Percentiles rank a stretch among this genome's conserved stretches.
phyloP scores from a whole-genome alignment of 208 protist genomes.

The Wallacemonas sp. region DNA sequence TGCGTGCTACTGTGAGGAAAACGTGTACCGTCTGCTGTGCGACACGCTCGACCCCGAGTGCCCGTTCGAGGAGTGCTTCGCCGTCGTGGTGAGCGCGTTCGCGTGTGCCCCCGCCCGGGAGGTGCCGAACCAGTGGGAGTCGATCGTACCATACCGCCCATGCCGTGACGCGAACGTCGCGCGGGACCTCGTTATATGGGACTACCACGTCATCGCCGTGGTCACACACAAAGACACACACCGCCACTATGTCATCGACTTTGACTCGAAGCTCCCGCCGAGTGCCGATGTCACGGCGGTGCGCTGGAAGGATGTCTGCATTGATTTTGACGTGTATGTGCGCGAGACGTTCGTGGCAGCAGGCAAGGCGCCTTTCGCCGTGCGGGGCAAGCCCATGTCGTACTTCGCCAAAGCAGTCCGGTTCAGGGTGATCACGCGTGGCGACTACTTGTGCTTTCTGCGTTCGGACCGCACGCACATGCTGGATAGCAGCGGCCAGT shows the following conservation, averaged over 20 bases:
- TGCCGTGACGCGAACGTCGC: constrained; percentile 11
- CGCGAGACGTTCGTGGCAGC: constrained; percentile 22
- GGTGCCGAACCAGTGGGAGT: constrained; percentile 26
- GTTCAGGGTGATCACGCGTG: constrained; percentile 27
- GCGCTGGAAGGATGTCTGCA: constrained; percentile 22
- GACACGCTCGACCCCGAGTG: constrained; percentile 3
- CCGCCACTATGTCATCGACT: constrained; percentile 36
- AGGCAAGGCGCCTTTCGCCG: not conserved
- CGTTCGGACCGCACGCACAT: constrained; percentile 46
- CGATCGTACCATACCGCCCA: constrained; percentile 33
- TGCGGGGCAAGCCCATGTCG: not conserved
- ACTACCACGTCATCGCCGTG: constrained; percentile 45
- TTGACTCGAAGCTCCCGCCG: constrained; percentile 25
- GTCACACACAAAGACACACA: not conserved
- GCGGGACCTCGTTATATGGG: constrained; percentile 32
- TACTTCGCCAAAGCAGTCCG: constrained; percentile 21
- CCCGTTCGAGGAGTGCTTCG: constrained; percentile 30
- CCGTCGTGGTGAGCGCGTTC: constrained; percentile 42
- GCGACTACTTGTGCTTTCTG: constrained; percentile 36
- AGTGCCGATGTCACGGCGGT: constrained; percentile 4
- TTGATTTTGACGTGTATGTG: constrained; percentile 27
- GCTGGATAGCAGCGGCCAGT: constrained; percentile 20
- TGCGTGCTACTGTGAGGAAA: constrained; percentile 47
- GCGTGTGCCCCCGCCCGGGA: constrained; percentile 13
- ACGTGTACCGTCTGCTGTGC: constrained; percentile 30